Percentiles rank a stretch among this genome's conserved stretches.
These are phyloP conservation scores for Colletotrichum australisinense DNA, from an alignment of 2,329 filamentous ascomycete species.

Conservation along the genomic window DNA sequence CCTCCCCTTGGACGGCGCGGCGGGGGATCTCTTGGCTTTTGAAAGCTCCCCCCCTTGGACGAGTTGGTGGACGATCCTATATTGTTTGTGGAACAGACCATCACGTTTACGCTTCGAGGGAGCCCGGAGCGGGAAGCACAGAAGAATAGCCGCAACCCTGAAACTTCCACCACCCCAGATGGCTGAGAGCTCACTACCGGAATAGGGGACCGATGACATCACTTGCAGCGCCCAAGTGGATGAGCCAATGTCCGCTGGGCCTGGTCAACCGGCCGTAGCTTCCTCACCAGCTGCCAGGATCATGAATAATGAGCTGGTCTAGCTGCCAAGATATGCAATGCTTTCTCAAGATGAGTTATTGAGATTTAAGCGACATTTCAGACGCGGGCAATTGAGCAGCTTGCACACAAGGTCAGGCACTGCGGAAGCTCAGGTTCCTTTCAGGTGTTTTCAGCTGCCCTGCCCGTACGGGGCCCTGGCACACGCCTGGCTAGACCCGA, in stretches of 20 bases:
- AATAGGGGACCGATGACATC: slow-evolving; percentile 35
- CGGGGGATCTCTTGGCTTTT: slow-evolving; percentile 8
- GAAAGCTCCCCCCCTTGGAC: slow-evolving; percentile 9
- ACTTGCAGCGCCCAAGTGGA: slow-evolving; percentile 29
- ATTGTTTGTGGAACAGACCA: slow-evolving; percentile 24
- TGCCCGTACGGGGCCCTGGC: slow-evolving; percentile 7
- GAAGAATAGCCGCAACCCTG: slow-evolving; percentile 15
- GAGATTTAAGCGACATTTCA: neutral
- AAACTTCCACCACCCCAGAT: neutral
- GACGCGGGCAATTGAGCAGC: neutral
- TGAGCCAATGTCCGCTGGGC: slow-evolving; percentile 19
- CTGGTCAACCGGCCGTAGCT: neutral
- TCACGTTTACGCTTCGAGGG: slow-evolving; percentile 12
- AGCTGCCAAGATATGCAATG: neutral
- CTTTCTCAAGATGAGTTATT: neutral
- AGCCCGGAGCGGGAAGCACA: slow-evolving; percentile 3
- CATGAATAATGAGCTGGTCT: neutral
- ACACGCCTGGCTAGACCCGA: slow-evolving; percentile 6
- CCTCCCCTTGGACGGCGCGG: neutral
- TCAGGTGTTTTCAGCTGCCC: neutral
- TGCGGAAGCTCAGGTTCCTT: no score
- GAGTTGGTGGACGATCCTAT: neutral
- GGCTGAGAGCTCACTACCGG: slow-evolving; percentile 18
- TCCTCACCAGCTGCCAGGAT: neutral
- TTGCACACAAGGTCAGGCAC: no score